Evolutionary conservation across 345 rosid genomes (phyloP).

Genomic region (Erysimum cheiranthoides): DNA sequence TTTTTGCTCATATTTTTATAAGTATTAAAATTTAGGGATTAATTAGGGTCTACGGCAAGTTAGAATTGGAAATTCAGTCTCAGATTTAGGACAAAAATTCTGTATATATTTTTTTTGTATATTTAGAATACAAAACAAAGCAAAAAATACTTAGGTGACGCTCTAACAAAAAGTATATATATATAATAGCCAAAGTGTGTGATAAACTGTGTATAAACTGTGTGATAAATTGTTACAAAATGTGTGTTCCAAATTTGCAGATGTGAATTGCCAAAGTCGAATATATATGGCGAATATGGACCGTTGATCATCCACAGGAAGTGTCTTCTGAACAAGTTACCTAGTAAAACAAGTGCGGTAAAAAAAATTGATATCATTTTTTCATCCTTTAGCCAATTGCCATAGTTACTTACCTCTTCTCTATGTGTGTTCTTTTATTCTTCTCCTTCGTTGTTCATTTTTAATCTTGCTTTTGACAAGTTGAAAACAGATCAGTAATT

Average conservation of each 20-base stretch:
- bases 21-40: too few species aligned
- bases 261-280: constrained; percentile 76
- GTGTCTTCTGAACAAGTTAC: constrained; percentile 55
- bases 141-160: constrained; percentile 52
- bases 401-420: background rate
- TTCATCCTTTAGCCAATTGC: constrained; percentile 23
- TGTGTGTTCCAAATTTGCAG: constrained; percentile 38
- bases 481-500: constrained; percentile 32
- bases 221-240: constrained; percentile 3
- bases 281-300: constrained; percentile 65
- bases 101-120: too few species aligned
- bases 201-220: background rate
- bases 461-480: constrained; percentile 26
- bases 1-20: too few species aligned
- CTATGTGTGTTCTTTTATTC: constrained; percentile 1
- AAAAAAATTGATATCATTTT: constrained; percentile 9
- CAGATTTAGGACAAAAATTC: too few species aligned
- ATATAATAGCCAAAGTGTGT: too few species aligned
- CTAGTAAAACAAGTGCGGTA: constrained; percentile 26
- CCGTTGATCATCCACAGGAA: constrained; percentile 74
- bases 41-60: too few species aligned
- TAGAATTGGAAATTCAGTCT: too few species aligned
- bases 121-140: too few species aligned
- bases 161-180: constrained; percentile 51
- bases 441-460: constrained; percentile 19